Conservation (phyloP, 208 protist species). For the Porcisia hertigi region DNA sequence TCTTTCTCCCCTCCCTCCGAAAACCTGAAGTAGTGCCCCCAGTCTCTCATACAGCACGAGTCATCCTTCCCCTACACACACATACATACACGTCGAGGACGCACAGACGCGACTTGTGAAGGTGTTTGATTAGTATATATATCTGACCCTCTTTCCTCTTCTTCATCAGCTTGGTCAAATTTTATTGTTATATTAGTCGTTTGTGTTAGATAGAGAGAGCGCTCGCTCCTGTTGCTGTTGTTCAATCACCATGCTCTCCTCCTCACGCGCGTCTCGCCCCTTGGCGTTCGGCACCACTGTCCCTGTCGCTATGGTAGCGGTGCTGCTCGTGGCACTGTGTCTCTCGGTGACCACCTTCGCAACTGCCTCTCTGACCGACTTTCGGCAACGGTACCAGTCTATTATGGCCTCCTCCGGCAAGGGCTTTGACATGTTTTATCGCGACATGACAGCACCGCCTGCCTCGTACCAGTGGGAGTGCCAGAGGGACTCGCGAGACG, state of each 20-base stretch:
- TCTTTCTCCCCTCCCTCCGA: no score
- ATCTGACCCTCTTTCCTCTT: no score
- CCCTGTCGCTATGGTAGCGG: neutral
- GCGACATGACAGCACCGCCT: conserved; percentile 22
- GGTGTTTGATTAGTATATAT: no score
- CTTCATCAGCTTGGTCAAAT: no score
- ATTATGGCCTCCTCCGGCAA: conserved; percentile 26
- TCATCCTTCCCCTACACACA: no score
- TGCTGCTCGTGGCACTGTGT: conserved; percentile 2
- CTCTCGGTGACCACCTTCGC: neutral
- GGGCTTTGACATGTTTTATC: conserved; percentile 24
- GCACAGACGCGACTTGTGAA: no score
- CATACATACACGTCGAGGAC: no score
- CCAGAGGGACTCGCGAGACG: neutral
- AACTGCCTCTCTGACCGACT: conserved; percentile 8
- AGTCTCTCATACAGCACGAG: no score
- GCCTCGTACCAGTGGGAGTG: conserved; percentile 24
- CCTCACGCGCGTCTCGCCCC: neutral
- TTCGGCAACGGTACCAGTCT: conserved; percentile 18
- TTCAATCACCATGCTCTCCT: neutral
- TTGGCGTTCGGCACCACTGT: neutral
- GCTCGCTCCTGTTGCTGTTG: neutral
- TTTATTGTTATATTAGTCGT: neutral
- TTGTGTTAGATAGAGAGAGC: neutral
- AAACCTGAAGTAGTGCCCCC: no score